Percentiles rank a stretch among this genome's conserved stretches.
Conservation (phyloP, 225 moss, liverwort and hornwort species). For the Sphagnum contortum region DNA sequence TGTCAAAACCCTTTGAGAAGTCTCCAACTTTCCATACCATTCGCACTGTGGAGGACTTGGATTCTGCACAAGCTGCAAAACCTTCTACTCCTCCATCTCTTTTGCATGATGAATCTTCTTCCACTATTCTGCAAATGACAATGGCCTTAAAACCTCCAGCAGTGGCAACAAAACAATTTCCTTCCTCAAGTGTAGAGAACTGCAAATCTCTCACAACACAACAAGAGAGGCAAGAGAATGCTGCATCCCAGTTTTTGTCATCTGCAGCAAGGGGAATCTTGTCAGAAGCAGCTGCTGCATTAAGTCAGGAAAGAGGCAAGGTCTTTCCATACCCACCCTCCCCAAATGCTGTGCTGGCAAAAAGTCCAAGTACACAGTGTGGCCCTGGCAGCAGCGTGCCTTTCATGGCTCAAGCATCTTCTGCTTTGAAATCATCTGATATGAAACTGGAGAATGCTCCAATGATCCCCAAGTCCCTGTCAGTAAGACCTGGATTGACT, state of each 20-base stretch:
- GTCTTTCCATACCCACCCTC: too few species aligned
- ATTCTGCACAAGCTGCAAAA: not conserved
- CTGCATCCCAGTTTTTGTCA: slow-evolving; percentile 6
- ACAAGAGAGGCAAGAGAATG: slow-evolving; percentile 8
- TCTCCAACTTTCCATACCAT: not conserved
- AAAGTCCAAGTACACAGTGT: too few species aligned
- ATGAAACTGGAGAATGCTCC: too few species aligned
- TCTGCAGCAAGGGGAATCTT: too few species aligned
- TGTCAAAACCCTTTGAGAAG: not conserved
- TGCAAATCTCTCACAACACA: not conserved
- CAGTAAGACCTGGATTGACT: not conserved
- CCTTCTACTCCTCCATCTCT: not conserved
- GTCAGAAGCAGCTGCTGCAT: too few species aligned
- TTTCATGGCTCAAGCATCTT: too few species aligned
- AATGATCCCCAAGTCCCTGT: not conserved
- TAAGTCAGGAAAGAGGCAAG: too few species aligned
- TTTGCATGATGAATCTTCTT: too few species aligned
- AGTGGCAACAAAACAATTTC: not conserved
- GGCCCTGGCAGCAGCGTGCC: too few species aligned
- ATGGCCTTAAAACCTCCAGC: not conserved
- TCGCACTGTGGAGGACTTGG: slow-evolving; percentile 3
- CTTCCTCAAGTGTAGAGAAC: too few species aligned
- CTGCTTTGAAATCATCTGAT: too few species aligned
- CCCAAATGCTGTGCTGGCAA: too few species aligned
- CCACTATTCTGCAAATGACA: slow-evolving; percentile 1